Conservation (phyloP, 352 stramenopile genomes). For the Phytophthora tubulina region DNA sequence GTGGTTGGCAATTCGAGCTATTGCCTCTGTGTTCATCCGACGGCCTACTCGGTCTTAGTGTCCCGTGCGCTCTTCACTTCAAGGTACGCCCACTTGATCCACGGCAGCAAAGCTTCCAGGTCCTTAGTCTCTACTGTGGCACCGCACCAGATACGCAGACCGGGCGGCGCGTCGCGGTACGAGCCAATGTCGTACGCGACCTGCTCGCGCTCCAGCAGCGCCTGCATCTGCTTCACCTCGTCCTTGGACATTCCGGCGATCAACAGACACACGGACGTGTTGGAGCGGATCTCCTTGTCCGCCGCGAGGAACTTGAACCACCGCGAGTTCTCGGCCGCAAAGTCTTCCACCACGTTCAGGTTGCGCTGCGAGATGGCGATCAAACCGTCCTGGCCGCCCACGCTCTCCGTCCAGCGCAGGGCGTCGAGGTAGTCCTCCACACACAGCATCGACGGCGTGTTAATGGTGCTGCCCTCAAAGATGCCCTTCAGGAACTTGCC, state of each 20-base stretch:
- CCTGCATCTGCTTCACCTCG: conserved; percentile 98
- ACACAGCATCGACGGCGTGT: conserved; percentile 99
- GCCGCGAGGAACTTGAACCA: conserved; percentile 98
- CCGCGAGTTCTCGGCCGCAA: conserved; percentile 94
- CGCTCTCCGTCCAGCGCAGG: conserved; percentile 95
- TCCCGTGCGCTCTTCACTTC: conserved; percentile 78
- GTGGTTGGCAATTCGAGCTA: conserved; percentile 31
- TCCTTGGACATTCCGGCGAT: conserved; percentile 93
- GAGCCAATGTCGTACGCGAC: conserved; percentile 98
- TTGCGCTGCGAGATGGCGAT: conserved; percentile 96
- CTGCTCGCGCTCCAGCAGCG: conserved; percentile 95
- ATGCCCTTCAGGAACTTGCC: conserved; percentile 95
- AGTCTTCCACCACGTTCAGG: conserved; percentile 95
- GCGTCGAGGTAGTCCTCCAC: conserved; percentile 99
- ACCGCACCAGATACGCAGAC: conserved; percentile 99
- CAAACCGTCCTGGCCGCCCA: conserved; percentile 95
- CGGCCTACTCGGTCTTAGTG: conserved; percentile 39
- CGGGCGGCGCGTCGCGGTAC: conserved; percentile 98
- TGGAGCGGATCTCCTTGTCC: conserved; percentile 94
- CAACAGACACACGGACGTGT: conserved; percentile 97
- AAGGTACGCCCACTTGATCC: conserved; percentile 98
- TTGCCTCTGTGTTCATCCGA: background rate
- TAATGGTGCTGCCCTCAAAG: conserved; percentile 99
- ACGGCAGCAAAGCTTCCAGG: conserved; percentile 97
- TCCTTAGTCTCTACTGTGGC: conserved; percentile 99